Percentiles rank a stretch among this genome's conserved stretches.
These are phyloP conservation scores for Neobulgaria alba DNA, from an alignment of 2,329 filamentous ascomycete genomes.

Conservation along the genomic window DNA sequence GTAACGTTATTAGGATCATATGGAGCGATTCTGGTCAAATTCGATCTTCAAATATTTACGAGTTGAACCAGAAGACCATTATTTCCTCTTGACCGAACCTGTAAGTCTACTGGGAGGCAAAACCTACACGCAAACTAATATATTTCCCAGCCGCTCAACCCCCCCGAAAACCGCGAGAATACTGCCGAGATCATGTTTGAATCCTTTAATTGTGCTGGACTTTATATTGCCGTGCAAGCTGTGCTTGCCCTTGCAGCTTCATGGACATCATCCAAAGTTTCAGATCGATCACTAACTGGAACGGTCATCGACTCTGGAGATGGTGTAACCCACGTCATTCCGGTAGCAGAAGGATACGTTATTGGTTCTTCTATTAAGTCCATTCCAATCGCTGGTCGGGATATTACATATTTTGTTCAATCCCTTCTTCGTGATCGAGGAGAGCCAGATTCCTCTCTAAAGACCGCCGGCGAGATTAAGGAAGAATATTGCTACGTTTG, in stretches of 20 bases:
- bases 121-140: background rate
- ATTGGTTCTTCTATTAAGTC: conserved; percentile 99
- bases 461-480: conserved; percentile 97
- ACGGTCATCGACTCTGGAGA: conserved; percentile 98
- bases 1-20: conserved; percentile 63
- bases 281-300: conserved; percentile 89
- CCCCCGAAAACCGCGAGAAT: conserved; percentile 96
- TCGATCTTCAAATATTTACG: conserved; percentile 99
- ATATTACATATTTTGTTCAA: conserved; percentile 98
- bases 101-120: conserved; percentile 42
- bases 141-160: conserved; percentile 73
- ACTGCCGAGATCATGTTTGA: conserved; percentile 99
- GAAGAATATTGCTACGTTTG: conserved; percentile 98
- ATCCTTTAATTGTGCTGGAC: conserved; percentile 97
- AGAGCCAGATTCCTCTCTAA: conserved; percentile 91
- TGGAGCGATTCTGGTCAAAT: conserved; percentile 99
- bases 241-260: conserved; percentile 93
- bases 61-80: conserved; percentile 97
- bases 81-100: conserved; percentile 95
- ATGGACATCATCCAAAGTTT: conserved; percentile 97
- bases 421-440: conserved; percentile 90
- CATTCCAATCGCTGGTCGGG: conserved; percentile 93
- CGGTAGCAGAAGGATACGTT: conserved; percentile 96
- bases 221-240: conserved; percentile 97
- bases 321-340: conserved; percentile 97